Base-by-base conservation (phyloP, 805 yeast genomes). In the Naumovozyma dairenensis region DNA sequence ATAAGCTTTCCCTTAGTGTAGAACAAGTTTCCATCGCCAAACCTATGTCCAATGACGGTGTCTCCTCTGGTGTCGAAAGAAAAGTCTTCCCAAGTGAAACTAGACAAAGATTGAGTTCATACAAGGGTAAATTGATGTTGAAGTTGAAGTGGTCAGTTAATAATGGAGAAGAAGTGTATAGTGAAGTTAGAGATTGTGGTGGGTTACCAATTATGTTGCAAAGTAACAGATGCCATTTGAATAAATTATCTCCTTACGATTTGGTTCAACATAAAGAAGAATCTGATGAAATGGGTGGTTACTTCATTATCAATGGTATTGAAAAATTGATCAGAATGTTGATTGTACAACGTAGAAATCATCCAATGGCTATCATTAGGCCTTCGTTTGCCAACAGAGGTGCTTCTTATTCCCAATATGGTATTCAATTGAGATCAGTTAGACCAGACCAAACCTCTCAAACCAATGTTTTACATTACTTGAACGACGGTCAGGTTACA, bases 371-470 rank as follows among this genome's bases (percentile, higher is more conserved):
- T 9, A 76, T 92, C 50, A 80, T 86, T 39, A 84, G 98, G 65
- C 93, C 95, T 21, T 82, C 94, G 8, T 92, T 89, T 54, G 80
- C 79, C 32, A 86, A 86, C 64, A 80, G 98, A 71, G 98, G 98
- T 52, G 80, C 89, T 5, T 63, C 84, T 6, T 92, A 92, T 63
- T 67, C 95, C 26, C 76, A 77, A 39, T 92, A 62, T 48, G 98
- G 98, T 77, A 76, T 92, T 41, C 96, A 87, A 65, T 80, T 92
- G 41, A 76, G 98, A 64, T 75, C 80, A 41, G 96, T 86, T 2
- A 76, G 98, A 56, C 94, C 94, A 4, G 98, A 92, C 62, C 97
- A 92, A 66, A 82, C 96, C 14, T 87, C 98, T 15, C 96, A 87
- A 63, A 86, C 97, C 4, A 92, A 89, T 55, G 97, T 87, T n/a